A percentile compares a stretch with the other conserved stretches of the same genome.
phyloP scores from a whole-genome alignment of 2,329 filamentous ascomycete species.

The Fusarium clavum region DNA sequence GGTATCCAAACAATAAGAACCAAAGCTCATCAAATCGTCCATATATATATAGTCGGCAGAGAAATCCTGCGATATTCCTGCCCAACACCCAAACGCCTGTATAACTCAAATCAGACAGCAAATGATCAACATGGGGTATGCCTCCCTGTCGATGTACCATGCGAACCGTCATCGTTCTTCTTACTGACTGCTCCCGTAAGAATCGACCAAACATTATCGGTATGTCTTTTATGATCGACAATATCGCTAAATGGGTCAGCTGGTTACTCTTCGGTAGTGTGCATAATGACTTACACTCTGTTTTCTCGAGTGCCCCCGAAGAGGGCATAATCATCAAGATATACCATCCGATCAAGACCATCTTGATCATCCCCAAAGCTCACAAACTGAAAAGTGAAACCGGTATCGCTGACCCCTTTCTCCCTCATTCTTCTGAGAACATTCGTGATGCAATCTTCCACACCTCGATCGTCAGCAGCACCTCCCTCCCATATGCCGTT shows the following conservation, averaged over 20 bases:
- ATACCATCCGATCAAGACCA: slow-evolving; percentile 5
- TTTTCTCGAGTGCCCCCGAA: background rate
- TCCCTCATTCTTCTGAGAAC: slow-evolving; percentile 1
- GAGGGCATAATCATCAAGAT: slow-evolving; percentile 19
- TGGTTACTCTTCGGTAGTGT: rapidly evolving
- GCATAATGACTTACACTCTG: background rate
- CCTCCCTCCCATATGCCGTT: slow-evolving; percentile 14
- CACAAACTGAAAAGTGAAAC: slow-evolving; percentile 26
- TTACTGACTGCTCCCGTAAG: slow-evolving; percentile 10
- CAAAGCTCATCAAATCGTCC: background rate
- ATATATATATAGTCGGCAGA: background rate
- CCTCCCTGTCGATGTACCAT: background rate
- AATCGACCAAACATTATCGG: slow-evolving; percentile 15
- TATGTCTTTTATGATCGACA: slow-evolving; percentile 22
- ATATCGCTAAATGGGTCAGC: slow-evolving; percentile 13
- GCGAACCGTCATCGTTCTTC: background rate
- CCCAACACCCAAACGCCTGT: background rate
- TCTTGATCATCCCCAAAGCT: slow-evolving; percentile 23
- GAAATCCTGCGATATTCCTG: rapidly evolving
- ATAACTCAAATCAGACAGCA: background rate
- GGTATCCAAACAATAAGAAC: background rate
- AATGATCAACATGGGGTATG: background rate
- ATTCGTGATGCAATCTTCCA: slow-evolving; percentile 1
- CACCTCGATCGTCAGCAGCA: background rate
- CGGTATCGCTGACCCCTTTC: background rate